phyloP scores from a whole-genome alignment of 257 asterid genomes.

The Henckelia pumila region DNA sequence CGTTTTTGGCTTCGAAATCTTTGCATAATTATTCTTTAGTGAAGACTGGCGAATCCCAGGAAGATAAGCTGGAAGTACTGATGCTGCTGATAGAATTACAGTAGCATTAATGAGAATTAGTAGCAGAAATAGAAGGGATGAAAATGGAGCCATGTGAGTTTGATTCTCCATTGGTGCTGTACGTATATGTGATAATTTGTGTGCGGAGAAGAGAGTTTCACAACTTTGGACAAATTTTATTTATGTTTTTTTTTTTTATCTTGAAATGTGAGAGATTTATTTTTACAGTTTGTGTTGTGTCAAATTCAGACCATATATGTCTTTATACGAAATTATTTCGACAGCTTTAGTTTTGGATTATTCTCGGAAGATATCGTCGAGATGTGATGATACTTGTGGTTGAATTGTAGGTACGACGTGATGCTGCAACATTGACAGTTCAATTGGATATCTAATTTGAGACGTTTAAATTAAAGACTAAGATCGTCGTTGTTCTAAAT shows the following conservation, averaged over 20 bases:
- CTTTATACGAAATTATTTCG: not conserved
- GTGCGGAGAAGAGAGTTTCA: constrained; percentile 13
- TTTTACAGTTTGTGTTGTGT: not conserved
- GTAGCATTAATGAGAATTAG: constrained; percentile 26
- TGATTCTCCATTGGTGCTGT: too few relatives aligned
- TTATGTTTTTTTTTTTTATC: too few relatives aligned
- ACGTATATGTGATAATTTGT: too few relatives aligned
- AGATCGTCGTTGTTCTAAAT: too few relatives aligned
- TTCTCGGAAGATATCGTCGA: not conserved
- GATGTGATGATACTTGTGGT: too few relatives aligned
- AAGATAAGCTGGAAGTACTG: constrained; percentile 39
- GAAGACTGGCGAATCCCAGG: constrained; percentile 53
- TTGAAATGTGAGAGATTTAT: too few relatives aligned
- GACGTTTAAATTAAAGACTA: too few relatives aligned
- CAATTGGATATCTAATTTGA: too few relatives aligned
- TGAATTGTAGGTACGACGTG: too few relatives aligned
- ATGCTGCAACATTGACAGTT: too few relatives aligned
- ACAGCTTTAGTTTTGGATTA: not conserved
- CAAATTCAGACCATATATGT: not conserved
- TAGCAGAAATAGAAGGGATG: constrained; percentile 31
- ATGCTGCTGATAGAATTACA: constrained; percentile 23
- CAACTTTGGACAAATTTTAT: too few relatives aligned
- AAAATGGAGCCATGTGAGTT: constrained; percentile 31
- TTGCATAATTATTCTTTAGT: constrained; percentile 32
- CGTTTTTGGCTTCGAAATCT: constrained; percentile 35